These are phyloP conservation scores for Suillus brevipes DNA, from an alignment of 768 basidiomycete genomes.

Conservation along the genomic window DNA sequence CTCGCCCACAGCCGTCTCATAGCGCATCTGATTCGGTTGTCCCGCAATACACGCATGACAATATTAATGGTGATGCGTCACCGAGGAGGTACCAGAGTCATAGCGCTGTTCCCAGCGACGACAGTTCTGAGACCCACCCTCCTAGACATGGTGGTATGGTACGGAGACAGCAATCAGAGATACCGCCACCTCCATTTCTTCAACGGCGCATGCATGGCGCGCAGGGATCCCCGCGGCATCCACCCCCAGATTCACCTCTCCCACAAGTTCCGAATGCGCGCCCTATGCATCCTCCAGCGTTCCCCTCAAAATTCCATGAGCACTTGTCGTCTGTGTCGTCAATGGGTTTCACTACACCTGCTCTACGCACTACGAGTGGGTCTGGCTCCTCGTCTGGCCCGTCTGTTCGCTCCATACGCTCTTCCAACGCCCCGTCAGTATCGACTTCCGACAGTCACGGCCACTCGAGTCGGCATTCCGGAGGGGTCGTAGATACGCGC, in stretches of 20 bases:
- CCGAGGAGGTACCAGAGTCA: background rate
- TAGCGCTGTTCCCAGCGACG: background rate
- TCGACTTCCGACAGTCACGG: constrained; percentile 13
- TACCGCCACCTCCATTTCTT: constrained; percentile 25
- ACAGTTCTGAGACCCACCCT: constrained; percentile 13
- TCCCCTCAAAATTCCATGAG: constrained; percentile 33
- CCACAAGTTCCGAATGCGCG: constrained; percentile 22
- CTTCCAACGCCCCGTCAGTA: constrained; percentile 19
- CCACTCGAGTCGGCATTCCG: constrained; percentile 13
- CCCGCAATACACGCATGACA: constrained; percentile 3
- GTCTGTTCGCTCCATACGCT: constrained; percentile 28
- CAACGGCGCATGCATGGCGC: constrained; percentile 27
- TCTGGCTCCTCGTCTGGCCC: constrained; percentile 32
- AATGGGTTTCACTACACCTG: constrained; percentile 15
- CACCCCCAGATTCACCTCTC: constrained; percentile 31
- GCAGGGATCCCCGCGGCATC: constrained; percentile 27
- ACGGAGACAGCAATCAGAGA: constrained; percentile 20
- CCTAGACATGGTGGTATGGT: background rate
- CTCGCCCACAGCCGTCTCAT: constrained; percentile 14
- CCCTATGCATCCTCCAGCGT: constrained; percentile 14
- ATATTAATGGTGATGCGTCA: constrained; percentile 1
- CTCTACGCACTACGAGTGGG: constrained; percentile 22
- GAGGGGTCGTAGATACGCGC: constrained; percentile 14
- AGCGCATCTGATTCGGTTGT: background rate
- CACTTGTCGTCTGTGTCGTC: constrained; percentile 33